Base-by-base conservation (phyloP, 169 alveolate species). In the Babesia sp. region DNA sequence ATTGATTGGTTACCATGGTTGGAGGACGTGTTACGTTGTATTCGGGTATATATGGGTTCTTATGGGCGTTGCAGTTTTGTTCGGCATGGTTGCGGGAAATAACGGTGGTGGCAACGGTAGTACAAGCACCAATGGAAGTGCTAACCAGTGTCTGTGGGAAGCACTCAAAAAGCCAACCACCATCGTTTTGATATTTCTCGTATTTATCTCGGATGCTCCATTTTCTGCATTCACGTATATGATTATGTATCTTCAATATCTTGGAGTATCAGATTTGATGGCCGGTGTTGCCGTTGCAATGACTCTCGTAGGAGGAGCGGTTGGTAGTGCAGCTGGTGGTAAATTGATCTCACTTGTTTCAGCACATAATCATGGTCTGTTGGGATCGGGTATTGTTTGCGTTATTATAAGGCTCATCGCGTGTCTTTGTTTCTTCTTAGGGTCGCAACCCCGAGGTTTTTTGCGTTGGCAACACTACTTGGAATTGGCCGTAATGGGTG, bases 241-340 rank as follows among this genome's bases (percentile, higher is more conserved):
- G 74, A 90, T 94, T 16, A 87, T 93, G 94, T 91, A 86, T 84
- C 80, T 93, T 53, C 97, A 94, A 84, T 94, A 94, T 70, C 79
- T 94, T 63, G 96, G 94, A 16, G 77, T 94, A 63, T 63, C 94
- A 28, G 94, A 93, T 68, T 66, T 84, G 42, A 87, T 86, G 84
- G 95, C 97, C 5, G 97, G 95, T 22, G 48, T 90, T 29, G 86
- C 92, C 42, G 71, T 86, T 36, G 96, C 96, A 11, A 66, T 84
- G 8, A 83, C 92, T 67, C 84, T 94, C 12, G 75, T 91, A 37
- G 97, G 97, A 16, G 90, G 94, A 2, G 92, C 91, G 54, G 64
- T 90, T 39, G 97, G 97, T 14, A 96, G 96, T 12, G 91, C 87
- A 16, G 51, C 91, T 18, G 97, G 97, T 7, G 97, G 97, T 0